Evolutionary conservation across 768 basidiomycete species (phyloP), one percentile per base, ranked within the genome.

Genomic region (Suillus lakei): DNA sequence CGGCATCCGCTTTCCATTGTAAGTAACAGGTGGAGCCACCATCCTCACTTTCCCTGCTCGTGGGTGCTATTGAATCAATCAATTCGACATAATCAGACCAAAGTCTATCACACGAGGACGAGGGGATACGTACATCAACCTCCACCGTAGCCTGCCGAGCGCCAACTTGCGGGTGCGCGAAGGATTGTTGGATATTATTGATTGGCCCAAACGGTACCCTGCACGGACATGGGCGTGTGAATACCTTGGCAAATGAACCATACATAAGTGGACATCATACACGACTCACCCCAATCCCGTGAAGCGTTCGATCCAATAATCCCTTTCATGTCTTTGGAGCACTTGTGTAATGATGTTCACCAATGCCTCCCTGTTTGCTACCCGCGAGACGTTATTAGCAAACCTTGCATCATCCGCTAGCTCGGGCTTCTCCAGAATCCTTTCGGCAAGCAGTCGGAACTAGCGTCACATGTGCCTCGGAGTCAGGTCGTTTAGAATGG

Each of bases 121-220:
- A 79, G 63, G 63, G 82, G 61, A 64, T 34, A 72, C 86, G 76
- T 74, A 93, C 93, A 68, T 95, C 87, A 60, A 97, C 85, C 70
- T 95, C 93, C 32, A 91, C 85, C 0, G 87, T 87, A 46, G 92
- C 85, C 60, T 84, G 80, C 58, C 96, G 85, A 34, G 95, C 95
- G 46, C 89, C 72, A 2, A 93, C 93, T 80, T 89, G 88, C 8
- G 95, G 94, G 77, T 98, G 96, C 39, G 88, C 86, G 72, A 98
- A 98, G 4, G 96, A 95, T 76, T 95, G 88, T 65, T 84, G 73
- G 66, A 98, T 93, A 69, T 93, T 91, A 75, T 98, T 98, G 80
- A 98, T 97, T 21, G 96, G 96, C 36, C 92, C 93, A 76, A 91
- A 90, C 8, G 93, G 93, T 30, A 95, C 88, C 13, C 91, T 93